Base-by-base conservation (phyloP, 345 rosid genomes). In the Euphorbia tirucalli region DNA sequence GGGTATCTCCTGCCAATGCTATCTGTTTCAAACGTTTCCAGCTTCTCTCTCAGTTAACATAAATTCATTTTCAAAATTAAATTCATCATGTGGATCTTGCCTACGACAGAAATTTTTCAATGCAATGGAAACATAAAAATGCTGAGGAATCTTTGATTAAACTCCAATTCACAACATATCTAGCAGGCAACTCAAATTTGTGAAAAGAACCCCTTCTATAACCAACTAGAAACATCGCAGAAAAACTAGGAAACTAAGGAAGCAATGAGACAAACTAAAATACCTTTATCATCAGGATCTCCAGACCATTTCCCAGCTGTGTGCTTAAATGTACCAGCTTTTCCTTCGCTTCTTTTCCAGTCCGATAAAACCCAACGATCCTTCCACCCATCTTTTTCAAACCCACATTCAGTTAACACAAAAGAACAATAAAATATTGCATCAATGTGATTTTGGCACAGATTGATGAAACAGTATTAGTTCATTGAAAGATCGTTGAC, bases 281-380 rank as follows among this genome's bases (percentile, higher is more conserved):
- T 64, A 72, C 69, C 76, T 73, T 73, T 73, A 65, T 73, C 60
- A 24, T 69, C 72, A 41, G 77, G 74, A 62, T 55, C 78, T 10
- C 72, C 73, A 52, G 52, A 39, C 72, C 72, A 68, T 24, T 75
- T 68, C 32, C 73, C 78, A 10, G 78, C 62, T 7, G 73, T 61
- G 63, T 75, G 73, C 18, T 68, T 68, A 25, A 75, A 75, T 3
- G 77, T 41, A 32, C 77, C 77, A 6, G 77, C 77, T n/a, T 66
- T 66, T 4, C 97, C 97, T 80, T 92, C 93, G 16, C 80, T 86
- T 76, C 91, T 78, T 41, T 92, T 92, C 97, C 97, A 92, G 69
- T 92, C 96, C 16, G 96, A 92, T 55, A 79, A 71, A 18, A 90
- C 92, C 97, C 97, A 92, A 7, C 96, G 79, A 77, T 86, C 79